Conservation (phyloP, 1,139 yeast species). For the Hyphopichia buzzinii region DNA sequence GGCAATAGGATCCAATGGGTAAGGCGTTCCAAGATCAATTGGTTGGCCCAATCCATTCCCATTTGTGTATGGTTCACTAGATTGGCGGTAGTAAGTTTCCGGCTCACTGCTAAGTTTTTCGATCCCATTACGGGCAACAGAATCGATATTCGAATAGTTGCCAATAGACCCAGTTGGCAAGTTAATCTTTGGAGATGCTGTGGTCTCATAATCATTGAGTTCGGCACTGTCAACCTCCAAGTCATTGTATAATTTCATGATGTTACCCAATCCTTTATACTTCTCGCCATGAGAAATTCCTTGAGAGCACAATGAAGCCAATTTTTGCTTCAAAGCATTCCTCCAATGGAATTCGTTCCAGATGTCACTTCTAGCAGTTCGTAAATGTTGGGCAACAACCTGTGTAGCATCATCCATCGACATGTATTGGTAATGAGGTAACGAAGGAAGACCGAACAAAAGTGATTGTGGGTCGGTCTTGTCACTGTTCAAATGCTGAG, state of each 20-base stretch:
- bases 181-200: constrained; percentile 15
- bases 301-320: constrained; percentile 8
- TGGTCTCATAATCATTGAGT: constrained; percentile 9
- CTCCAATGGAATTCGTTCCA: constrained; percentile 46
- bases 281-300: constrained; percentile 6
- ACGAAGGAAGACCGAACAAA: constrained; percentile 55
- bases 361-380: constrained; percentile 24
- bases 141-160: neutral
- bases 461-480: constrained; percentile 45
- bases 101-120: constrained; percentile 9
- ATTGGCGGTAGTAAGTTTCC: neutral
- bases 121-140: constrained; percentile 8
- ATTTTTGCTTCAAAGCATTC: constrained; percentile 30
- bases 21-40: constrained; percentile 9
- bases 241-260: constrained; percentile 27
- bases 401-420: constrained; percentile 37
- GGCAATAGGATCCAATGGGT: constrained; percentile 18
- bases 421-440: constrained; percentile 53
- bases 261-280: constrained; percentile 34
- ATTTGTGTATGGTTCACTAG: neutral
- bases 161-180: constrained; percentile 7
- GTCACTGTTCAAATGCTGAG: constrained; percentile 46
- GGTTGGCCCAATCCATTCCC: constrained; percentile 11
- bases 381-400: constrained; percentile 30
- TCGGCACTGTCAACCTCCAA: constrained; percentile 20